Evolutionary conservation across 2,329 filamentous ascomycete species (phyloP).

Genomic region (Rutstroemia sp.): DNA sequence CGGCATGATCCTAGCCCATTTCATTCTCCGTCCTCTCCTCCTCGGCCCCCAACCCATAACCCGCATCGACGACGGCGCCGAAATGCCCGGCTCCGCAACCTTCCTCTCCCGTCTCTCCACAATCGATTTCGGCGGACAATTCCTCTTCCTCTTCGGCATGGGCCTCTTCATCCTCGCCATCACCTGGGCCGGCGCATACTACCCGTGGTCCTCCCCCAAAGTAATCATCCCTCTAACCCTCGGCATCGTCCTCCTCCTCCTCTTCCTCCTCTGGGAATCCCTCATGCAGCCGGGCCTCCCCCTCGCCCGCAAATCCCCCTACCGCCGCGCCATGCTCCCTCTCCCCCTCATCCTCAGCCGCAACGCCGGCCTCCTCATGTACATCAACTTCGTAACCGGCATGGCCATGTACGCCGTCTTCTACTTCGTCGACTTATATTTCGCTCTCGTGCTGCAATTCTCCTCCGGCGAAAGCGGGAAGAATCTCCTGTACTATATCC

Average conservation of each 20-base stretch:
- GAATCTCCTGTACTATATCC: conserved; percentile 56
- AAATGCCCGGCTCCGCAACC: conserved; percentile 20
- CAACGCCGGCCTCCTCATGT: conserved; percentile 54
- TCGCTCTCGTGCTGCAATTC: conserved; percentile 52
- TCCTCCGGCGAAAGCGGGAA: conserved; percentile 43
- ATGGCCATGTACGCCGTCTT: conserved; percentile 44
- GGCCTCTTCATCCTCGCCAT: conserved; percentile 38
- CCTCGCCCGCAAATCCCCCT: conserved; percentile 41
- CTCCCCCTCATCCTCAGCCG: conserved; percentile 48
- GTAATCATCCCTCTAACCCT: conserved; percentile 35
- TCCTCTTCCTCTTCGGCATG: conserved; percentile 39
- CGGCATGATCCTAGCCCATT: conserved; percentile 45
- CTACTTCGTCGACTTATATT: conserved; percentile 64
- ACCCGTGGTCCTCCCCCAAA: conserved; percentile 33
- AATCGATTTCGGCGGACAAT: conserved; percentile 48
- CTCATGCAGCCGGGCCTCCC: conserved; percentile 38
- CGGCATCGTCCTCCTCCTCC: conserved; percentile 31
- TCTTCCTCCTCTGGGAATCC: conserved; percentile 37
- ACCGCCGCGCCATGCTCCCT: conserved; percentile 56
- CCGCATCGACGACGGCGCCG: conserved; percentile 38
- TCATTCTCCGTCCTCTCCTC: conserved; percentile 51
- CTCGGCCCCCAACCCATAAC: conserved; percentile 39
- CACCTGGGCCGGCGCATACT: conserved; percentile 37
- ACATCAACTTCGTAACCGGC: conserved; percentile 53
- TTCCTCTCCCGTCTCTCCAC: conserved; percentile 40